Conservation (phyloP, 140 eudicot genomes). For the Senecio squalidus region DNA sequence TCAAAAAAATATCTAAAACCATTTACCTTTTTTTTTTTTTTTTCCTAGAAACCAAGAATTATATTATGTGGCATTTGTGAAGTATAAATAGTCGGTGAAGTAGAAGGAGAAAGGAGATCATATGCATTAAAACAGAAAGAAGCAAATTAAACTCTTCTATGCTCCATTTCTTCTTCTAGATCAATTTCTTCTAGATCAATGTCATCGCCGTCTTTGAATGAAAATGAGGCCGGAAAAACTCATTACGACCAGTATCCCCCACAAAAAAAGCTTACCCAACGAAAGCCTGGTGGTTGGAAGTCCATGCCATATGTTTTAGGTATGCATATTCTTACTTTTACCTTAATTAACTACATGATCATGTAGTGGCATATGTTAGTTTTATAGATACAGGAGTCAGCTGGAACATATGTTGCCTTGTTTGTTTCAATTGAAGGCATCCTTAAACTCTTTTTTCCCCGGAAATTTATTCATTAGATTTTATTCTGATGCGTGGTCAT, state of each 20-base stretch:
- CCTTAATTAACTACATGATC: no score
- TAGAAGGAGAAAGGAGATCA: conserved; percentile 1
- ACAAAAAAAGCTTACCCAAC: conserved; percentile 10
- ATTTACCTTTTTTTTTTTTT: no score
- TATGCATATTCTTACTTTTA: conserved; percentile 18
- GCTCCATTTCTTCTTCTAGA: neutral
- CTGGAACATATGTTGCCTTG: no score
- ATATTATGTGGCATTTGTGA: neutral
- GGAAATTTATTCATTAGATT: no score
- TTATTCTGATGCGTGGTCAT: no score
- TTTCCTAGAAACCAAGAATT: no score
- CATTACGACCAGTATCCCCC: conserved; percentile 12
- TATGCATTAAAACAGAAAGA: conserved; percentile 11
- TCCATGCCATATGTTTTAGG: conserved; percentile 84
- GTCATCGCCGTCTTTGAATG: conserved; percentile 24
- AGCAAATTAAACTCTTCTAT: conserved; percentile 17
- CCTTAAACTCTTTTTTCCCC: no score
- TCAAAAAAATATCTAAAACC: no score
- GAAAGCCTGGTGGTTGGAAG: conserved; percentile 87
- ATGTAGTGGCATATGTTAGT: neutral
- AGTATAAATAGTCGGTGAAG: conserved; percentile 22
- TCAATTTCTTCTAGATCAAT: conserved; percentile 15
- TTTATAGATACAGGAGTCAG: neutral
- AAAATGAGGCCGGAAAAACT: conserved; percentile 28
- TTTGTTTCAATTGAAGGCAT: no score